phyloP scores from a whole-genome alignment of 1,139 yeast genomes.

The Protomyces arabidopsidicola region DNA sequence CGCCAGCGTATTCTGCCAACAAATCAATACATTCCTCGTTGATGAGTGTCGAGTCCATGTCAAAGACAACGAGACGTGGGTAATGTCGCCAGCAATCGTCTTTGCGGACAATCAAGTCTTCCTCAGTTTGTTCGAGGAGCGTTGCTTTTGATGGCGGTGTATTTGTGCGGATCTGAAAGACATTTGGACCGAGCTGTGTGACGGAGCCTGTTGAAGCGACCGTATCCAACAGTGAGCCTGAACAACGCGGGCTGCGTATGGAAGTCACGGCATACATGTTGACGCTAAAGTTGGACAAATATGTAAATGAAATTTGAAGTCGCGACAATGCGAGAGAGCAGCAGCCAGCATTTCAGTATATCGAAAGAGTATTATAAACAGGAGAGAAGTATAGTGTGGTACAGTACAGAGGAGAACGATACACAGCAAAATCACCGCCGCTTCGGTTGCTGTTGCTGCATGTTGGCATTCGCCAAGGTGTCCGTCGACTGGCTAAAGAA shows the following conservation, averaged over 20 bases:
- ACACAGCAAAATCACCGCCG: not conserved
- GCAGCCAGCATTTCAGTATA: too few relatives aligned
- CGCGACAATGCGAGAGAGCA: not conserved
- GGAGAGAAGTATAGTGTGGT: not conserved
- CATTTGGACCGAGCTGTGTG: slow-evolving; percentile 8
- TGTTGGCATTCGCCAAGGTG: slow-evolving; percentile 35
- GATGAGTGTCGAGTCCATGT: slow-evolving; percentile 96
- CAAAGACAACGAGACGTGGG: slow-evolving; percentile 69
- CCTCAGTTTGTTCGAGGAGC: slow-evolving; percentile 1
- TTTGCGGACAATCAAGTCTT: slow-evolving; percentile 12
- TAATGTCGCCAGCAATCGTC: slow-evolving; percentile 19
- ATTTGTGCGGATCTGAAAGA: slow-evolving; percentile 3
- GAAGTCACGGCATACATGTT: slow-evolving; percentile 24
- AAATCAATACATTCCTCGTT: slow-evolving; percentile 95
- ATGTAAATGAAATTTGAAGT: not conserved
- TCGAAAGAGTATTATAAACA: not conserved
- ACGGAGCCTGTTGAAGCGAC: not conserved
- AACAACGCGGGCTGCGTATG: not conserved
- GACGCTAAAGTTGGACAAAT: not conserved
- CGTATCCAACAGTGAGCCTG: not conserved
- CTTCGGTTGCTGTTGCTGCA: slow-evolving; percentile 4
- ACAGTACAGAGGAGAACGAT: not conserved
- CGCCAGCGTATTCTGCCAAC: slow-evolving; percentile 83
- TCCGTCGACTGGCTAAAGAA: slow-evolving; percentile 72
- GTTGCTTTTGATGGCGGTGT: slow-evolving; percentile 3